A percentile compares a stretch with the other conserved stretches of the same genome.
Conservation (phyloP, 208 protist genomes). For the Acanthamoeba divionensis region DNA sequence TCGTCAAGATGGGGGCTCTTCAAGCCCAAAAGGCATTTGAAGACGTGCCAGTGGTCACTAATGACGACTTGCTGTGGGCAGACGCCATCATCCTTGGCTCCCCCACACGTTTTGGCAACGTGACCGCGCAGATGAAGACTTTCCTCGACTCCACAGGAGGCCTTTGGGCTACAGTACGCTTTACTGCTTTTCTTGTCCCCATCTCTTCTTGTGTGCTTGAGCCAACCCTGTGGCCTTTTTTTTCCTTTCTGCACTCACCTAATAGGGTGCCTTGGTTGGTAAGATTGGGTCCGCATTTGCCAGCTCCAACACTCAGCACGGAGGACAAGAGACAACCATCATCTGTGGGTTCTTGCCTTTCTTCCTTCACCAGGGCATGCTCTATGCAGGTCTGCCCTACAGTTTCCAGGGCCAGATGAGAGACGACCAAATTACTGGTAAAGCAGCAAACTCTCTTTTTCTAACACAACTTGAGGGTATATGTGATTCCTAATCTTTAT, state of each 20-base stretch:
- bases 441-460: too few relatives aligned
- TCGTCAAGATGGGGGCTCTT: conserved; percentile 61
- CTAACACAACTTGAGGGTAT: too few relatives aligned
- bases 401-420: neutral
- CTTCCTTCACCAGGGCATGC: conserved; percentile 60
- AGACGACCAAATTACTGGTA: too few relatives aligned
- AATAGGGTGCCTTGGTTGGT: conserved; percentile 40
- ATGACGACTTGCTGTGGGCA: neutral
- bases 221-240: neutral
- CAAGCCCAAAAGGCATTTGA: conserved; percentile 55
- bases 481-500: too few relatives aligned
- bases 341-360: neutral
- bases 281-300: conserved; percentile 54
- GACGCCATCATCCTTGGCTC: conserved; percentile 56
- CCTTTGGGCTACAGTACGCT: conserved; percentile 48
- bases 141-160: conserved; percentile 42
- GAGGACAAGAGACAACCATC: conserved; percentile 58
- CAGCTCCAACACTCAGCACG: conserved; percentile 58
- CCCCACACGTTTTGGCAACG: conserved; percentile 52
- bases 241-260: neutral
- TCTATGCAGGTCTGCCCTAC: conserved; percentile 58
- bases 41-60: conserved; percentile 42
- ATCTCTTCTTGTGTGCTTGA: neutral
- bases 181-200: neutral
- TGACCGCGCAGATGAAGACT: conserved; percentile 45